Percentiles rank a stretch among this genome's conserved stretches.
These are phyloP conservation scores for Talaromyces sp. DNA, from an alignment of 2,329 filamentous ascomycete genomes.

Conservation along the genomic window DNA sequence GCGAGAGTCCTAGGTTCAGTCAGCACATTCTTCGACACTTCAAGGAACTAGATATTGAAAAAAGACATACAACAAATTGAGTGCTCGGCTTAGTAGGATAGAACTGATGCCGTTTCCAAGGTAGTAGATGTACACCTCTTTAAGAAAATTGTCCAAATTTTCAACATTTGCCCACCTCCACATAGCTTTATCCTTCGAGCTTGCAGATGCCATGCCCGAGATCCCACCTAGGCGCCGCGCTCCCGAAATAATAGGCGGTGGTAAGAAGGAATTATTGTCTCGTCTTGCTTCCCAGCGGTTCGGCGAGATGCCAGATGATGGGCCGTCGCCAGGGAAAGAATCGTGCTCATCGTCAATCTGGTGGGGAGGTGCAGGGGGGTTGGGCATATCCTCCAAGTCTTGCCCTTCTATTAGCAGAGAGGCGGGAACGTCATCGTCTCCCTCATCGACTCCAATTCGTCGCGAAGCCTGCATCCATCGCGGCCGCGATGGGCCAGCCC, in stretches of 20 bases:
- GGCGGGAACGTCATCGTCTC: constrained; percentile 60
- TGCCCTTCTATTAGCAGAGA: constrained; percentile 58
- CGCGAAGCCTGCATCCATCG: constrained; percentile 27
- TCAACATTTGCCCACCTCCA: constrained; percentile 92
- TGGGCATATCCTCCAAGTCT: constrained; percentile 32
- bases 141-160: constrained; percentile 82
- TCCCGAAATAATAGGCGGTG: constrained; percentile 16
- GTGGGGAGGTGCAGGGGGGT: constrained; percentile 35
- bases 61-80: constrained; percentile 65
- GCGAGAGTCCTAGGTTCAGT: constrained; percentile 62
- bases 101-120: constrained; percentile 78
- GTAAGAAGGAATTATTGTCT: constrained; percentile 19
- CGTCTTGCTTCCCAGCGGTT: constrained; percentile 50
- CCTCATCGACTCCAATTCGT: constrained; percentile 44
- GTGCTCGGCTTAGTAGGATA: constrained; percentile 66
- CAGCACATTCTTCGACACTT: background rate
- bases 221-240: constrained; percentile 26
- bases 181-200: constrained; percentile 72
- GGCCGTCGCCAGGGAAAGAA: constrained; percentile 29
- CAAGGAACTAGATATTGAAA: background rate
- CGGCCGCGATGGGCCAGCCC: constrained; percentile 25
- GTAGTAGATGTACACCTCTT: constrained; percentile 83
- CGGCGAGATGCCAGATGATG: constrained; percentile 38
- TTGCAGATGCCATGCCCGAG: constrained; percentile 39
- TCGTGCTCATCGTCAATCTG: constrained; percentile 15